Conservation (phyloP, 2,329 filamentous ascomycete genomes). For the Aureobasidium zeae region DNA sequence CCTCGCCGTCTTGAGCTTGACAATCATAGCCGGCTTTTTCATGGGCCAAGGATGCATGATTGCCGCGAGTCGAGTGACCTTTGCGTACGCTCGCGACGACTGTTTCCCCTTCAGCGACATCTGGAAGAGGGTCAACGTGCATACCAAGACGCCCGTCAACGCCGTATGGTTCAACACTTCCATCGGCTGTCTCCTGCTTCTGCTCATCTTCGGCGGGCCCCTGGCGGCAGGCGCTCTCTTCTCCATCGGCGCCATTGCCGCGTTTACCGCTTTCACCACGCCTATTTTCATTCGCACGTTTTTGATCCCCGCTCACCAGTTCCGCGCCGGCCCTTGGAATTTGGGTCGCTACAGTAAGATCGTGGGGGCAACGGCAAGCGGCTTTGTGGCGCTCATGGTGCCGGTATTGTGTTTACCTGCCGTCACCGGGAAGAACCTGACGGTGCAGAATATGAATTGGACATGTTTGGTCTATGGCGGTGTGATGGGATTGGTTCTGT, state of each 20-base stretch:
- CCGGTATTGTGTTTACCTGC: constrained; percentile 59
- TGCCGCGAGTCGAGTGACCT: constrained; percentile 34
- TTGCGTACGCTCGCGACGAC: constrained; percentile 61
- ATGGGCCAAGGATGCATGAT: constrained; percentile 70
- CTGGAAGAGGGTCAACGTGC: constrained; percentile 51
- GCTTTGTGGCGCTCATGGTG: constrained; percentile 57
- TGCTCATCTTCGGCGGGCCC: constrained; percentile 56
- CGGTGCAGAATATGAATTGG: constrained; percentile 55
- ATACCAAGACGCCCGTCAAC: constrained; percentile 59
- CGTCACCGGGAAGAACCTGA: constrained; percentile 46
- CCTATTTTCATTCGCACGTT: constrained; percentile 51
- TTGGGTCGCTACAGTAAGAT: constrained; percentile 50
- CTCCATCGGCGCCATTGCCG: constrained; percentile 58
- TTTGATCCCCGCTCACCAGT: constrained; percentile 53
- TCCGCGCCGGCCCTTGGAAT: constrained; percentile 60
- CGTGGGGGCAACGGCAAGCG: constrained; percentile 48
- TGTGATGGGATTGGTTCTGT: constrained; percentile 32
- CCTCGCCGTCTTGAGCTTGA: constrained; percentile 54
- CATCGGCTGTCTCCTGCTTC: constrained; percentile 50
- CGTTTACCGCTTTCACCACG: constrained; percentile 53
- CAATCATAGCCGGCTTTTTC: constrained; percentile 59
- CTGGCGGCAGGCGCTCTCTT: constrained; percentile 59
- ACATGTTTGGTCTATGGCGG: constrained; percentile 55
- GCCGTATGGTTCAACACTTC: constrained; percentile 58
- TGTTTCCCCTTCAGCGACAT: constrained; percentile 54